Percentiles rank a stretch among this genome's conserved stretches.
Evolutionary conservation across 768 basidiomycete species (phyloP).

Genomic region (Mrakia gelida): DNA sequence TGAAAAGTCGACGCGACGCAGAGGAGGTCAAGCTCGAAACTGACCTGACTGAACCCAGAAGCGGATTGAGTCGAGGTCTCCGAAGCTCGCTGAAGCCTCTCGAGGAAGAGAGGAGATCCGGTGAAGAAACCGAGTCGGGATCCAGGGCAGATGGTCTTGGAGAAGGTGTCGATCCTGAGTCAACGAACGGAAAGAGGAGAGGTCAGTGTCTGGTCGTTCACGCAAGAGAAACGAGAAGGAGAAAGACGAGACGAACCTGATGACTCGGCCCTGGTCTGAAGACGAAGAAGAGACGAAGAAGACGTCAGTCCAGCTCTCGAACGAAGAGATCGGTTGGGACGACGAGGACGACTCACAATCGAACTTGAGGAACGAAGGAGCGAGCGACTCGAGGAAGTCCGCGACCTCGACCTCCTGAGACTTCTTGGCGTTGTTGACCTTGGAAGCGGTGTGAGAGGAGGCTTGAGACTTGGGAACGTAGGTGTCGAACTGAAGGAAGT

Average conservation of each 20-base stretch:
- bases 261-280: conserved; percentile 65
- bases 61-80: conserved; percentile 69
- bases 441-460: not conserved
- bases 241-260: conserved; percentile 49
- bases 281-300: not conserved
- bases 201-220: not conserved
- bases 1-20: not conserved
- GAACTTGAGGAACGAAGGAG: conserved; percentile 49
- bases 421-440: not conserved
- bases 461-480: not conserved
- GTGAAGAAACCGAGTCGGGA: conserved; percentile 76
- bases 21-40: not conserved
- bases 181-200: not conserved
- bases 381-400: conserved; percentile 36
- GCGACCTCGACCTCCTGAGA: conserved; percentile 28
- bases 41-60: conserved; percentile 51
- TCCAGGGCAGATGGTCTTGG: conserved; percentile 68
- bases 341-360: conserved; percentile 47
- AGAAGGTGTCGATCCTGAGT: conserved; percentile 62
- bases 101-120: conserved; percentile 68
- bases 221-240: not conserved
- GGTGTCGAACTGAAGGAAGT: conserved; percentile 20
- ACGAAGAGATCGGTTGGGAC: not conserved
- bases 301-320: not conserved
- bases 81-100: conserved; percentile 63